Percentiles rank a stretch among this genome's conserved stretches.
Conservation (phyloP, 345 rosid genomes). For the Eucalyptus pauciflora region DNA sequence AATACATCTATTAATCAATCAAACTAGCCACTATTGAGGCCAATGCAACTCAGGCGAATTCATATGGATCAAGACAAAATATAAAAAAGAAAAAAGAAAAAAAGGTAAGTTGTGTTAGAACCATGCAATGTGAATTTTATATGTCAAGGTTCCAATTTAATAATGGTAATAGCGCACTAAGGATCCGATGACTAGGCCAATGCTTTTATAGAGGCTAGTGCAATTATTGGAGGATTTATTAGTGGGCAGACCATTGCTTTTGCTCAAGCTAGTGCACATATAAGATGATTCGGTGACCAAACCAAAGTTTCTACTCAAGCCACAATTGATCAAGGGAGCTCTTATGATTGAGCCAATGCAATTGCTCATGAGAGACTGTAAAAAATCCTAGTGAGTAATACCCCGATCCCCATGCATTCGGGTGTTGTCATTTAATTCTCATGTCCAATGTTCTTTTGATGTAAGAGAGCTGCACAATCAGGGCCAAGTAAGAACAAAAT, state of each 20-base stretch:
- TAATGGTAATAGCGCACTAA: background rate
- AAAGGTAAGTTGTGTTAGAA: background rate
- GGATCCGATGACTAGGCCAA: background rate
- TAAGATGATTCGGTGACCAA: background rate
- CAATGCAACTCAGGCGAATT: background rate
- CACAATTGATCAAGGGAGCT: background rate
- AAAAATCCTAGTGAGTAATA: background rate
- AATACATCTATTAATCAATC: background rate
- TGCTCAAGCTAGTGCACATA: background rate
- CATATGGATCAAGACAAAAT: background rate
- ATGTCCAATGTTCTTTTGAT: background rate
- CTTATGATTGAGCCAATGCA: background rate
- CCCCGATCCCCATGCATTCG: background rate
- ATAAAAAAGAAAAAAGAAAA: too few relatives aligned
- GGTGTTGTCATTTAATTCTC: background rate
- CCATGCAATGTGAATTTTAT: background rate
- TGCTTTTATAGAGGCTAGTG: background rate
- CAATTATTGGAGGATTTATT: background rate
- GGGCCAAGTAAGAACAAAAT: background rate
- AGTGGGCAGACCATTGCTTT: background rate
- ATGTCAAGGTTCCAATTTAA: background rate
- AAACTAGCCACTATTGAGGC: background rate
- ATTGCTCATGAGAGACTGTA: rapidly evolving
- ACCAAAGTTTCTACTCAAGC: background rate
- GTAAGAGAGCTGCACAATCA: background rate